Evolutionary conservation across 768 basidiomycete species (phyloP).

Genomic region (Phlegmacium glaucopus): DNA sequence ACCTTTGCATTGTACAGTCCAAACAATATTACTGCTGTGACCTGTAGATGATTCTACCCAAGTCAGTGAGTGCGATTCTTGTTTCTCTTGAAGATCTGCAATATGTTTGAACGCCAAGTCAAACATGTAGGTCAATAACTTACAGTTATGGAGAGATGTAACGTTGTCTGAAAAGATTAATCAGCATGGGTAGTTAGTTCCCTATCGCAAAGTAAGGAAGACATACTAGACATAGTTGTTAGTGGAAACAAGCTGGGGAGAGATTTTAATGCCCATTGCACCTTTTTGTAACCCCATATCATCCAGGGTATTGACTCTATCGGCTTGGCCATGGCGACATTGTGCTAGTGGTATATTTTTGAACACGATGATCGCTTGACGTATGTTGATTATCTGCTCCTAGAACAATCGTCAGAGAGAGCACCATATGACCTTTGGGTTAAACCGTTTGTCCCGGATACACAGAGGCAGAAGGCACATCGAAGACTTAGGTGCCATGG

Average conservation of each 20-base stretch:
- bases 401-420: background rate
- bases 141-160: conserved; percentile 45
- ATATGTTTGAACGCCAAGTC: background rate
- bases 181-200: conserved; percentile 2
- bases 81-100: conserved; percentile 26
- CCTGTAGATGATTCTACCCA: conserved; percentile 41
- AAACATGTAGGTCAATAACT: conserved; percentile 9
- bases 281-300: too few species aligned
- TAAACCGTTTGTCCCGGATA: conserved; percentile 7
- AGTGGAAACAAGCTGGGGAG: too few species aligned
- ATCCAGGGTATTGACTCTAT: conserved; percentile 11
- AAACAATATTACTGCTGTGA: conserved; percentile 36
- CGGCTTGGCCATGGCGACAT: background rate
- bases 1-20: conserved; percentile 62
- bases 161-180: conserved; percentile 19
- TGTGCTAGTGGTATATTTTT: conserved; percentile 2
- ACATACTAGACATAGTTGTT: conserved; percentile 13
- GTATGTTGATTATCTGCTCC: conserved; percentile 8
- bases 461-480: background rate
- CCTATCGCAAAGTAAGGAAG: background rate
- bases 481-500: background rate
- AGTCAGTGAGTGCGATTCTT: conserved; percentile 28
- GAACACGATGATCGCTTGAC: conserved; percentile 2
- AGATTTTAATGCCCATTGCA: too few species aligned
- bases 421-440: conserved; percentile 15